Conservation (phyloP, 805 yeast genomes). For the Nakazawaea anatomiae region DNA sequence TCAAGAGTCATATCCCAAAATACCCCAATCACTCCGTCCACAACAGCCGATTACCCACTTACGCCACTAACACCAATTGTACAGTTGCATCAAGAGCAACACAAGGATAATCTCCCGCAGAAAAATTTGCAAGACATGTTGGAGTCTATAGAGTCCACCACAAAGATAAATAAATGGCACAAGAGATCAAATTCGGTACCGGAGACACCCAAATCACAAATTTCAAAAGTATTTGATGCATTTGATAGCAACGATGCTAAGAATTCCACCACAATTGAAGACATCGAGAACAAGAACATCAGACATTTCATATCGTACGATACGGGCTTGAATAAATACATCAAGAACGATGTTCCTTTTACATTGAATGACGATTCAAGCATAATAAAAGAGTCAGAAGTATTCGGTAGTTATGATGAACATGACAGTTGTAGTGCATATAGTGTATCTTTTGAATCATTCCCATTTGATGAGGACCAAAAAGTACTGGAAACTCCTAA, state of each 20-base stretch:
- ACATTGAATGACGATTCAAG: conserved; percentile 2
- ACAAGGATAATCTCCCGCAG: neutral
- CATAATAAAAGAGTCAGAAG: conserved; percentile 4
- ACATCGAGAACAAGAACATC: conserved; percentile 12
- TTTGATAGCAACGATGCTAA: neutral
- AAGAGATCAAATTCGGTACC: conserved; percentile 5
- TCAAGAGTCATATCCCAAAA: conserved; percentile 1
- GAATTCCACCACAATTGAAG: too few species aligned
- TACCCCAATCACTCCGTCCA: neutral
- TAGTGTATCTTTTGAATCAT: neutral
- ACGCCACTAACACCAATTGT: conserved; percentile 1
- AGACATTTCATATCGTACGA: conserved; percentile 26
- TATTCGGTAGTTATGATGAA: conserved; percentile 4
- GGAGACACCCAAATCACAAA: neutral
- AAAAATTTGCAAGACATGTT: neutral
- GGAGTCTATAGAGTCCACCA: neutral
- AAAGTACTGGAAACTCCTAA: neutral
- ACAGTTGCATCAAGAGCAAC: neutral
- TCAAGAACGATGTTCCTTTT: neutral
- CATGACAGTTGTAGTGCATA: neutral
- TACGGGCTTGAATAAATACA: conserved; percentile 17
- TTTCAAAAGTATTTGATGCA: neutral
- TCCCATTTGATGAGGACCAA: neutral
- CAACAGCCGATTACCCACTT: neutral
- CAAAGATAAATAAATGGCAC: neutral